Evolutionary conservation across 140 eudicot species (phyloP).

Genomic region (Oenanthe javanica): DNA sequence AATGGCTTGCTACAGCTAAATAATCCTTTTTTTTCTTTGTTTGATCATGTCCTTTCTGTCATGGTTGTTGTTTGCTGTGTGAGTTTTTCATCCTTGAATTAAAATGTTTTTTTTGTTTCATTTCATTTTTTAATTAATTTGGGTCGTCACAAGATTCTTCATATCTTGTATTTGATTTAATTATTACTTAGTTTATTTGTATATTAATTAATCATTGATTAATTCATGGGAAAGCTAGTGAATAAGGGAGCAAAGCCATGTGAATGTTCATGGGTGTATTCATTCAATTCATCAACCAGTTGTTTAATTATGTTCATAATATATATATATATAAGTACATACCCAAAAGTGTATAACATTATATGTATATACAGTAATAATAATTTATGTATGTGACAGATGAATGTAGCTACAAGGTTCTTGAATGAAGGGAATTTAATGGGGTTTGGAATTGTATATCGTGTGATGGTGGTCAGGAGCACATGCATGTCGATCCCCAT

Average conservation of each 20-base stretch:
- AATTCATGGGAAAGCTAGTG: conserved; percentile 30
- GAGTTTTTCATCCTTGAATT: conserved; percentile 12
- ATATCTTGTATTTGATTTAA: conserved; percentile 12
- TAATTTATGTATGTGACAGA: not conserved
- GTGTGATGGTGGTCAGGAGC: conserved; percentile 45
- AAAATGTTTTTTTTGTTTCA: conserved; percentile 12
- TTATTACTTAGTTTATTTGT: conserved; percentile 13
- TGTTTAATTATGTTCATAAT: not conserved
- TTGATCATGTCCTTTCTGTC: conserved; percentile 22
- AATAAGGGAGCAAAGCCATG: conserved; percentile 60
- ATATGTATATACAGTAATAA: not conserved
- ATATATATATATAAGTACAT: not conserved
- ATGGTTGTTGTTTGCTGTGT: conserved; percentile 14
- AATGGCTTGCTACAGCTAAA: conserved; percentile 26
- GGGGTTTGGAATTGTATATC: conserved; percentile 33
- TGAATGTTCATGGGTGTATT: conserved; percentile 60
- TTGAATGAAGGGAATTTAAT: conserved; percentile 19
- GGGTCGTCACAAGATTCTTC: conserved; percentile 15
- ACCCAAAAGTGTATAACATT: not conserved
- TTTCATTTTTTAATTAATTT: not conserved
- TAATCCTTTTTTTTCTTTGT: conserved; percentile 10
- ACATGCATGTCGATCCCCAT: conserved; percentile 37
- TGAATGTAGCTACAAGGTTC: not conserved
- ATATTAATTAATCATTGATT: conserved; percentile 6
- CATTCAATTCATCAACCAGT: conserved; percentile 32